Base-by-base conservation (phyloP, 148 eudicot genomes). In the Selenicereus undatus region DNA sequence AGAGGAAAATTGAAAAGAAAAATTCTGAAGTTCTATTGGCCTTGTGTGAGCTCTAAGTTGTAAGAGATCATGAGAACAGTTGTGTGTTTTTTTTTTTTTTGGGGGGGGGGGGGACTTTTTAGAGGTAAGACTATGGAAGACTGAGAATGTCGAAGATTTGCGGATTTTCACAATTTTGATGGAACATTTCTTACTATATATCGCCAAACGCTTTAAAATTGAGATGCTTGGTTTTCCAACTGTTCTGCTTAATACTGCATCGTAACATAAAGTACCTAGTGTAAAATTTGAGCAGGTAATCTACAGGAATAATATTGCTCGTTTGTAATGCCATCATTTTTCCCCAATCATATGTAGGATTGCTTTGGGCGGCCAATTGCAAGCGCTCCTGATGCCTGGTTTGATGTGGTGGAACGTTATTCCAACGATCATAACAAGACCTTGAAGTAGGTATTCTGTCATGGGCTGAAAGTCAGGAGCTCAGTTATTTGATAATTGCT, bases 301-400 rank as follows among this genome's bases (percentile, higher is more conserved):
- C 12, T 26, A 10, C 0, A 50, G 65, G 21, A 18, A 1, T 22
- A 51, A 16, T 30, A 17, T 48, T 50, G 17, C 10, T 62, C 65
- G n/a, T 32, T 78, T 68, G 2, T 11, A 21, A 45, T 27, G 27
- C 48, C 36, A 20, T 66, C 48, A 50, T 32, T 66, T 64, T 58
- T 78, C 32, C 50, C 26, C 22, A n/a, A 10, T 50, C 24, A 7
- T 54, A 0, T 43, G 29, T 32, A 96, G 99, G 99, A 96, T 71
- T 96, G 99, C 85, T 96, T 96, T 90, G 97, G 92, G 52, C 79
- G 99, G 80, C 97, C 99, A 68, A 96, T 96, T 78, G 77, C 97
- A 74, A 93, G 99, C 84, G 90, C 98, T 79, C 99, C 99, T 35
- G 99, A 96, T 91, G 91, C 99, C 82, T 96, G 99, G 99, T 90